Evolutionary conservation across 441 rosid species (phyloP).

Genomic region (Populus hybrid): DNA sequence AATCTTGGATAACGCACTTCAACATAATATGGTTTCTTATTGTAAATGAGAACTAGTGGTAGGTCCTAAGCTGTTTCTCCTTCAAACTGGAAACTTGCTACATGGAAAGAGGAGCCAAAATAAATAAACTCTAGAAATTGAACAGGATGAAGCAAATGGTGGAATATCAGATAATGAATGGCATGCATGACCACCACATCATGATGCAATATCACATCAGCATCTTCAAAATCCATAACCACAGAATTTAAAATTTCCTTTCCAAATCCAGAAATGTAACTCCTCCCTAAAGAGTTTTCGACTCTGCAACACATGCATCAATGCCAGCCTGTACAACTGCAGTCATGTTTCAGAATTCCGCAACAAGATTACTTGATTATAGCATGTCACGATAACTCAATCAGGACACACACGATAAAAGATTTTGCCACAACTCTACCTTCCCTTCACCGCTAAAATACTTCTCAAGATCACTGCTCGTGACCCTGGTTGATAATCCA

Average conservation of each 20-base stretch:
- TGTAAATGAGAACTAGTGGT: not conserved
- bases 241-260: not conserved
- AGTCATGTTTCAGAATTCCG: not conserved
- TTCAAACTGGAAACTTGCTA: not conserved
- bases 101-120: not conserved
- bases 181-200: not conserved
- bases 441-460: constrained; percentile 58
- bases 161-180: not conserved
- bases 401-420: constrained; percentile 19
- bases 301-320: not conserved
- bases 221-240: not conserved
- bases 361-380: not conserved
- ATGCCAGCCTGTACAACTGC: not conserved
- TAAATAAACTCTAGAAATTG: not conserved
- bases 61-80: not conserved
- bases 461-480: constrained; percentile 65
- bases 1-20: not conserved
- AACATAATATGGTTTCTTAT: not conserved
- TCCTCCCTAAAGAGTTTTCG: not conserved
- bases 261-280: not conserved
- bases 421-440: constrained; percentile 31
- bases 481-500: constrained; percentile 69
- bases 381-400: not conserved
- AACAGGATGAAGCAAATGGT: not conserved
- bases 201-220: not conserved